Percentiles rank a stretch among this genome's conserved stretches.
These are phyloP conservation scores for Yamagishiella unicocca DNA, from an alignment of 139 green algal species.

Conservation along the genomic window DNA sequence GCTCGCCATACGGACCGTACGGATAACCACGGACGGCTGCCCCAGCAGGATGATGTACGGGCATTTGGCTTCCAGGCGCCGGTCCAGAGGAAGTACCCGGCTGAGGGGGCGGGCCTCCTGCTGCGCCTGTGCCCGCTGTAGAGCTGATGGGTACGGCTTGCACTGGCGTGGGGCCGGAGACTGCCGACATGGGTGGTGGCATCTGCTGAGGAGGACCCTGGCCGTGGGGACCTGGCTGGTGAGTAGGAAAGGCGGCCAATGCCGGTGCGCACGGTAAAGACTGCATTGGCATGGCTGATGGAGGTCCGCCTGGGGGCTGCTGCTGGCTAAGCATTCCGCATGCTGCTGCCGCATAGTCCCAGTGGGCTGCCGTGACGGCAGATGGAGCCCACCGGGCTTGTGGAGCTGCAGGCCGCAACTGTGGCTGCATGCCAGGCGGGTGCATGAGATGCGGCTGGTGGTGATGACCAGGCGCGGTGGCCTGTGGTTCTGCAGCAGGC, in stretches of 20 bases:
- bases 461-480: neutral
- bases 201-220: neutral
- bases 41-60: neutral
- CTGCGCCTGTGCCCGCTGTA: neutral
- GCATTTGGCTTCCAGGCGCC: neutral
- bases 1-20: slow-evolving; percentile 19
- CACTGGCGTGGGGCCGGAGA: no score
- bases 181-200: neutral
- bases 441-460: neutral
- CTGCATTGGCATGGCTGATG: neutral
- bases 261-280: no score
- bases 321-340: slow-evolving; percentile 2
- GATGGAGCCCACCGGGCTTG: neutral
- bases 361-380: neutral
- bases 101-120: slow-evolving; percentile 1
- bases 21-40: neutral
- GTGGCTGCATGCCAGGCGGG: neutral
- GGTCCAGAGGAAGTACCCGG: neutral
- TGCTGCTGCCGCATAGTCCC: neutral
- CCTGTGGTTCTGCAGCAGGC: neutral
- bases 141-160: no score
- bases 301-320: neutral
- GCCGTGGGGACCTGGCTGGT: no score
- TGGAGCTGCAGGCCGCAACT: neutral
- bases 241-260: no score